phyloP scores from a whole-genome alignment of 306 rosid genomes.

The Senna siamea region DNA sequence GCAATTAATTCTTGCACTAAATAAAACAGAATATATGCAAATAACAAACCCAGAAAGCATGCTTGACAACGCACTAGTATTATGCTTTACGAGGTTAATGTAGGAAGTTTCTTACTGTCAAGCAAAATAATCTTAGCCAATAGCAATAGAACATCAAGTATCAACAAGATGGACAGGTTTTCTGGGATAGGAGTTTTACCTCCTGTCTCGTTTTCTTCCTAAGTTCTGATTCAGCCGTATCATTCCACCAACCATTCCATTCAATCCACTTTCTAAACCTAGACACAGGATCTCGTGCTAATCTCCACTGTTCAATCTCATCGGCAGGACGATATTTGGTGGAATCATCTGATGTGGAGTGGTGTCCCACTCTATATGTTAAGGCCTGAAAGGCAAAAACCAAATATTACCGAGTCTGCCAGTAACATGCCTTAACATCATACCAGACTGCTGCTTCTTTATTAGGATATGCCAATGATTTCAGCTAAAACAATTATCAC shows the following conservation, averaged over 20 bases:
- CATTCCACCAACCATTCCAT: conserved; percentile 83
- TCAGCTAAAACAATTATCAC: conserved; percentile 15
- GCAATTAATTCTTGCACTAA: not conserved
- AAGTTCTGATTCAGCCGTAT: conserved; percentile 60
- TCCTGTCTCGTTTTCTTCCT: conserved; percentile 59
- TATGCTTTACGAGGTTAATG: not conserved
- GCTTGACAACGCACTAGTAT: not conserved
- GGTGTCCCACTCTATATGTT: conserved; percentile 92
- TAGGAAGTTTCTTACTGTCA: not conserved
- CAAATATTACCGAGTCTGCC: conserved; percentile 14
- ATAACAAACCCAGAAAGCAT: not conserved
- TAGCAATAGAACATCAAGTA: not conserved
- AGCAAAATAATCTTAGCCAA: not conserved
- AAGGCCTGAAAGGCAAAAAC: conserved; percentile 61
- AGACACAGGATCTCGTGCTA: conserved; percentile 68
- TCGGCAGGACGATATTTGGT: conserved; percentile 75
- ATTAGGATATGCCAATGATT: conserved; percentile 8
- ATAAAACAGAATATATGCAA: not conserved
- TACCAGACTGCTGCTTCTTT: conserved; percentile 2
- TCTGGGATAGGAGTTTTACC: conserved; percentile 50
- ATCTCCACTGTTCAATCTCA: conserved; percentile 86
- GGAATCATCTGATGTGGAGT: conserved; percentile 91
- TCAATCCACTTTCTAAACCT: conserved; percentile 91
- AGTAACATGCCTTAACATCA: conserved; percentile 13
- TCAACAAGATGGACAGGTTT: conserved; percentile 4